Evolutionary conservation across 208 protist genomes (phyloP), one percentile per base, ranked within the genome.

Genomic region (Trypanosoma lewisi): DNA sequence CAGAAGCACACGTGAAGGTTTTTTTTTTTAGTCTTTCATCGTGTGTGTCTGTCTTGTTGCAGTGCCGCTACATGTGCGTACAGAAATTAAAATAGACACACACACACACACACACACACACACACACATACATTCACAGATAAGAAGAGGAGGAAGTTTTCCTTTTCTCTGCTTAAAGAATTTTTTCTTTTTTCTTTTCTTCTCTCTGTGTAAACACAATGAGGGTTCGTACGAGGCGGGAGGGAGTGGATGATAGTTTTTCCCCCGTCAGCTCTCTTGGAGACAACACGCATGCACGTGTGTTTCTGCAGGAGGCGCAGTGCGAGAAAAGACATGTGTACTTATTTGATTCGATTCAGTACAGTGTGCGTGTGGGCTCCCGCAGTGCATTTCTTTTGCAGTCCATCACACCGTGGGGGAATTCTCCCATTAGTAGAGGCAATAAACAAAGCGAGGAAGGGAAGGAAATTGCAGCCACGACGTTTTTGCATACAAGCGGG

Each of bases 161-260:
- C n/a, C n/a, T n/a, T n/a, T n/a, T n/a, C n/a, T n/a, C n/a, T n/a
- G n/a, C n/a, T n/a, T n/a, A n/a, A n/a, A n/a, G n/a, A n/a, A n/a
- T n/a, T n/a, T n/a, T n/a, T n/a, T n/a, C n/a, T n/a, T n/a, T n/a
- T n/a, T n/a, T n/a, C n/a, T n/a, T n/a, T n/a, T n/a, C n/a, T n/a
- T n/a, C n/a, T n/a, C n/a, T n/a, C n/a, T n/a, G n/a, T n/a, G n/a
- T n/a, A n/a, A n/a, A n/a, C n/a, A n/a, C 7, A 47, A 68, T 68
- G 63, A 17, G n/a, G 12, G 63, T 68, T 17, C 72, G 77, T 34
- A 30, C 44, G 12, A 68, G 60, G 16, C 73, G 78, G 17, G 78
- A 83, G 53, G 78, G 78, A 4, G 68, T 83, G 17, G 52, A 65
- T 45, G 59, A 73, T 45, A 59, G 59, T 23, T 83, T 83, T 28